Percentiles rank a stretch among this genome's conserved stretches.
Conservation (phyloP, 164 flowering plant species). For the Annona cherimola region DNA sequence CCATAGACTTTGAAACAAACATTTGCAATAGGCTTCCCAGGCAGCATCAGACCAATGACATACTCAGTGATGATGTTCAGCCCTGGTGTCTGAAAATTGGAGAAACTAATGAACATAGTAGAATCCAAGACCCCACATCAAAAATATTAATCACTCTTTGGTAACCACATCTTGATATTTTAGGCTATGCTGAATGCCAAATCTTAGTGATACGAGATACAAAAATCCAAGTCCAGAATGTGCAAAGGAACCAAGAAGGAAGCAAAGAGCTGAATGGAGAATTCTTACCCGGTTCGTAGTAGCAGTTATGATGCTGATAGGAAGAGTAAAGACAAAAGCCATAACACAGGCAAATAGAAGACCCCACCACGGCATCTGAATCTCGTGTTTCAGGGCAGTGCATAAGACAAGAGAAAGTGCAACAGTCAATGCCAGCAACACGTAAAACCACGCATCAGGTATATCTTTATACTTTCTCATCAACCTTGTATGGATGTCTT, state of each 20-base stretch:
- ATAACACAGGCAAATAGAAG: constrained; percentile 56
- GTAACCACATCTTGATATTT: too few species aligned
- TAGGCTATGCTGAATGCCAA: too few species aligned
- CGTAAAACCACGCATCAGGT: constrained; percentile 70
- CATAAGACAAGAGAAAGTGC: constrained; percentile 48
- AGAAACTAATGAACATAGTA: background rate
- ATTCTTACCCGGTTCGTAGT: constrained; percentile 71
- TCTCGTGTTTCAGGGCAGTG: constrained; percentile 47
- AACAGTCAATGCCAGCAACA: constrained; percentile 34
- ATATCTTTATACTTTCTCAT: constrained; percentile 67
- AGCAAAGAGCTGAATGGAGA: background rate
- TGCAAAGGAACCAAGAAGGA: background rate
- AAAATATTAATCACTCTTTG: background rate
- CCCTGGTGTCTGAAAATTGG: constrained; percentile 54
- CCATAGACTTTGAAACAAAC: constrained; percentile 78
- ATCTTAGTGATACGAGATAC: too few species aligned
- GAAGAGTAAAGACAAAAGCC: constrained; percentile 68
- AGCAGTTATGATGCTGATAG: constrained; percentile 75
- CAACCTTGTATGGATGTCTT: constrained; percentile 67
- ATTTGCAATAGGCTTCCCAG: constrained; percentile 69
- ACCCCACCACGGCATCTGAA: constrained; percentile 94
- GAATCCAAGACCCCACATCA: background rate
- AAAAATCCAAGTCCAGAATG: too few species aligned
- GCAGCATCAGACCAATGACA: constrained; percentile 52
- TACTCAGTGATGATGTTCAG: constrained; percentile 68